Percentiles rank a stretch among this genome's conserved stretches.
Conservation (phyloP, 179 eudicot species). For the Beta macrorhiza region DNA sequence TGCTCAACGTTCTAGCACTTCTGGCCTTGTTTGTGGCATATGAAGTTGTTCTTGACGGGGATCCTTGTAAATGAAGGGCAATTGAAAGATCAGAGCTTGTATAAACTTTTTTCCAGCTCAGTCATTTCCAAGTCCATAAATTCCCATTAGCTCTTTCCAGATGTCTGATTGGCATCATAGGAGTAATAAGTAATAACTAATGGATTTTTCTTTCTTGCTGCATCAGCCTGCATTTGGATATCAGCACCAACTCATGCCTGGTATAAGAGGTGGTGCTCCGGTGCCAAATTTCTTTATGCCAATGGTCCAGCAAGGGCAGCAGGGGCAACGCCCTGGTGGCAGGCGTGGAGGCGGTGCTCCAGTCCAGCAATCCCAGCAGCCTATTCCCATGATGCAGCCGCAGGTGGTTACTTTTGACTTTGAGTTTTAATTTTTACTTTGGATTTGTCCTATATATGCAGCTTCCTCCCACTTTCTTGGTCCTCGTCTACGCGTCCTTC, state of each 20-base stretch:
- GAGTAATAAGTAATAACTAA: neutral
- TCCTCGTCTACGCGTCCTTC: neutral
- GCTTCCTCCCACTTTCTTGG: neutral
- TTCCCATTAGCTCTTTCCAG: neutral
- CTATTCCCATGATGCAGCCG: constrained; percentile 65
- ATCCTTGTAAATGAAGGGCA: neutral
- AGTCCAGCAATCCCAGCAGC: constrained; percentile 66
- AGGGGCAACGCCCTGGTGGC: constrained; percentile 77
- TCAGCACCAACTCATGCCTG: constrained; percentile 81
- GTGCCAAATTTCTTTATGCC: constrained; percentile 65
- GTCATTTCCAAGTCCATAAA: neutral
- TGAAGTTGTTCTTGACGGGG: neutral
- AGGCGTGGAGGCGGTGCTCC: constrained; percentile 64
- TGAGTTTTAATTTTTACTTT: neutral
- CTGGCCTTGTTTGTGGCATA: neutral
- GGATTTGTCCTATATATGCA: neutral
- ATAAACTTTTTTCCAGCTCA: neutral
- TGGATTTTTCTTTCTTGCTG: neutral
- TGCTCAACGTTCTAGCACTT: neutral
- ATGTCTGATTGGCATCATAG: neutral
- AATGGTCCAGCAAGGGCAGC: constrained; percentile 57
- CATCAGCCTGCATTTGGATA: constrained; percentile 71
- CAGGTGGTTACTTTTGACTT: constrained; percentile 31
- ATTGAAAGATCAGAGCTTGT: neutral
- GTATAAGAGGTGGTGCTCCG: constrained; percentile 58